These are phyloP conservation scores for Clavariopsis aquatica DNA, from an alignment of 495 filamentous ascomycete species.

Conservation along the genomic window DNA sequence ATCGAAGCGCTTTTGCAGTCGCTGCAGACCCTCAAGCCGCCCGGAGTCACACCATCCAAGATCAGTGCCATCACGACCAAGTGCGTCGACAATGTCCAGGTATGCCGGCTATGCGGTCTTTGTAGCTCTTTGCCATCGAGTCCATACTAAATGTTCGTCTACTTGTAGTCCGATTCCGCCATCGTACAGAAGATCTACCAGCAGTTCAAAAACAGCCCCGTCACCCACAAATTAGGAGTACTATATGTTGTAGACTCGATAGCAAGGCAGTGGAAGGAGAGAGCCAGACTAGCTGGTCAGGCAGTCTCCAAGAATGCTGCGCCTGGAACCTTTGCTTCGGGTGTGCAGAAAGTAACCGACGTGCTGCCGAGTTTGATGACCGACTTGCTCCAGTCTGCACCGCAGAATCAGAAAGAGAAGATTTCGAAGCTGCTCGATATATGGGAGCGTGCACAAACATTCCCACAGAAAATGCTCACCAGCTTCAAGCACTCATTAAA, in stretches of 20 bases:
- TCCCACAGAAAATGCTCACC: constrained; percentile 77
- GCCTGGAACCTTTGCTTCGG: constrained; percentile 90
- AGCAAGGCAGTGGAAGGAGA: constrained; percentile 97
- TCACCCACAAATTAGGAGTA: constrained; percentile 95
- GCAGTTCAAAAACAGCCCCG: constrained; percentile 93
- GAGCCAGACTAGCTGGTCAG: constrained; percentile 83
- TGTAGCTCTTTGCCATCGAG: background rate
- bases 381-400: constrained; percentile 85
- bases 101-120: constrained; percentile 53
- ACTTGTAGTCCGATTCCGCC: constrained; percentile 81
- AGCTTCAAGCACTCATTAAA: constrained; percentile 84
- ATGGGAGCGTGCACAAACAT: constrained; percentile 94
- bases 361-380: constrained; percentile 90
- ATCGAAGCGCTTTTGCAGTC: constrained; percentile 86
- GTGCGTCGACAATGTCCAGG: constrained; percentile 90
- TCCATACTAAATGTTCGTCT: constrained; percentile 46
- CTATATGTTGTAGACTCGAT: constrained; percentile 99
- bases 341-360: constrained; percentile 95
- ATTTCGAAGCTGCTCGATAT: constrained; percentile 95
- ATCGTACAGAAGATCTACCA: constrained; percentile 95
- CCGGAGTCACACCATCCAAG: constrained; percentile 88
- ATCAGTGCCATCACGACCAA: constrained; percentile 81
- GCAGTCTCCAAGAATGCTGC: constrained; percentile 67
- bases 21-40: constrained; percentile 86
- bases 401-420: constrained; percentile 98